Conservation (phyloP, 352 stramenopile genomes). For the Globisporangium rhizosaccharum region DNA sequence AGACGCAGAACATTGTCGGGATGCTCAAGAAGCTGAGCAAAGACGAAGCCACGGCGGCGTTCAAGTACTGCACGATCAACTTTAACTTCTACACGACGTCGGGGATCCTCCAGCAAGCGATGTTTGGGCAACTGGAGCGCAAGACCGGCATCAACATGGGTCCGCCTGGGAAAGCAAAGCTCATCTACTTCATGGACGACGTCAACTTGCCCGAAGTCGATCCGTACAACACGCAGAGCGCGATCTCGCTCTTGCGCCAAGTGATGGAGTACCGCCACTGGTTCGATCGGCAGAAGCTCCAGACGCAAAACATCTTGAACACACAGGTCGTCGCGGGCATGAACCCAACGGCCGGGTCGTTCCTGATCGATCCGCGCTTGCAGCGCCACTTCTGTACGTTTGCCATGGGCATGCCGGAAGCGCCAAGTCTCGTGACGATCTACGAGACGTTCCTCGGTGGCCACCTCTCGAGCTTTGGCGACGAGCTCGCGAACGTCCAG, state of each 20-base stretch:
- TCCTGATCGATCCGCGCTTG: constrained; percentile 91
- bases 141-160: constrained; percentile 93
- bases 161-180: constrained; percentile 87
- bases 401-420: constrained; percentile 92
- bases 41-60: constrained; percentile 73
- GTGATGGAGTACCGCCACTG: constrained; percentile 96
- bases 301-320: constrained; percentile 92
- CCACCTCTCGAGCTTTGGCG: constrained; percentile 88
- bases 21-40: constrained; percentile 93
- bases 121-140: constrained; percentile 92
- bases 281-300: constrained; percentile 91
- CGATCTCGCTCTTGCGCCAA: constrained; percentile 92
- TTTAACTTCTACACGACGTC: constrained; percentile 98
- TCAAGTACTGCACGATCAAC: constrained; percentile 92
- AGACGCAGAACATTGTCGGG: constrained; percentile 93
- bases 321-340: constrained; percentile 95
- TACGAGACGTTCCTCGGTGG: constrained; percentile 95
- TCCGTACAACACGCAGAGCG: constrained; percentile 94
- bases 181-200: constrained; percentile 98
- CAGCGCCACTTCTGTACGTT: constrained; percentile 96
- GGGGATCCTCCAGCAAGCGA: constrained; percentile 88
- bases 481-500: constrained; percentile 83
- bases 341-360: constrained; percentile 94
- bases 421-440: constrained; percentile 92
- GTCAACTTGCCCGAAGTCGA: constrained; percentile 95